phyloP scores from a whole-genome alignment of 805 yeast species.

The Metschnikowia sp. region DNA sequence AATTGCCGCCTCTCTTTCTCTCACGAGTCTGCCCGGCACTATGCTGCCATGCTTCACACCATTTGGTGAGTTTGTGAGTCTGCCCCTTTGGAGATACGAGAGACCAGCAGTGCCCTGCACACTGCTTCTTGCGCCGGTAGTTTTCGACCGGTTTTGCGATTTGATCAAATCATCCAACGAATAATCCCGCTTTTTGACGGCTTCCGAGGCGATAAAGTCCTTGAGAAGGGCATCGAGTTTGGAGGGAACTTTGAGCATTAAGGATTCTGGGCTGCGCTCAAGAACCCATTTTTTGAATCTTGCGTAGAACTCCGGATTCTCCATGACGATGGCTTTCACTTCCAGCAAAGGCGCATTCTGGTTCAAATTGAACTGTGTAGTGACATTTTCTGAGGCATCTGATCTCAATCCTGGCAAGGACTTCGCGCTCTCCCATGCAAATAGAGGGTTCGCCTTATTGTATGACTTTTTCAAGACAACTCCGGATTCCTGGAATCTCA shows the following conservation, averaged over 20 bases:
- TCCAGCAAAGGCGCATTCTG: slow-evolving; percentile 25
- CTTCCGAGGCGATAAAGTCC: slow-evolving; percentile 26
- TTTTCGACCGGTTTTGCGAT: slow-evolving; percentile 6
- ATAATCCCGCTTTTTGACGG: slow-evolving; percentile 21
- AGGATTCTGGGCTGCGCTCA: slow-evolving; percentile 42
- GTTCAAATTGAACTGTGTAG: slow-evolving; percentile 31
- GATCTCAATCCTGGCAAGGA: slow-evolving; percentile 15
- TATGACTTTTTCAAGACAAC: slow-evolving; percentile 40
- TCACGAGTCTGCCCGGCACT: slow-evolving; percentile 66
- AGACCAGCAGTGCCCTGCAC: slow-evolving; percentile 75
- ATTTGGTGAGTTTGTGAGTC: slow-evolving; percentile 65
- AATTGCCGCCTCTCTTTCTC: slow-evolving; percentile 47
- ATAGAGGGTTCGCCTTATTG: slow-evolving; percentile 39
- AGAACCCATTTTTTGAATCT: slow-evolving; percentile 57
- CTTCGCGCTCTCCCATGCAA: slow-evolving; percentile 30
- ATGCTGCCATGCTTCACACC: slow-evolving; percentile 56
- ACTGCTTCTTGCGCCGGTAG: slow-evolving; percentile 15
- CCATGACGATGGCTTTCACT: slow-evolving; percentile 32
- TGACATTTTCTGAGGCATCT: slow-evolving; percentile 24
- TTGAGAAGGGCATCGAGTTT: slow-evolving; percentile 30
- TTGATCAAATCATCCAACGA: slow-evolving; percentile 24
- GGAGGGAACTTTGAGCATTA: slow-evolving; percentile 23
- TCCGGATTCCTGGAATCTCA: slow-evolving; percentile 68
- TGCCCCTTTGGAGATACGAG: slow-evolving; percentile 65
- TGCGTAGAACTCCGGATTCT: slow-evolving; percentile 45